Base-by-base conservation (phyloP, 208 protist genomes). In the Borovskyia barvae region DNA sequence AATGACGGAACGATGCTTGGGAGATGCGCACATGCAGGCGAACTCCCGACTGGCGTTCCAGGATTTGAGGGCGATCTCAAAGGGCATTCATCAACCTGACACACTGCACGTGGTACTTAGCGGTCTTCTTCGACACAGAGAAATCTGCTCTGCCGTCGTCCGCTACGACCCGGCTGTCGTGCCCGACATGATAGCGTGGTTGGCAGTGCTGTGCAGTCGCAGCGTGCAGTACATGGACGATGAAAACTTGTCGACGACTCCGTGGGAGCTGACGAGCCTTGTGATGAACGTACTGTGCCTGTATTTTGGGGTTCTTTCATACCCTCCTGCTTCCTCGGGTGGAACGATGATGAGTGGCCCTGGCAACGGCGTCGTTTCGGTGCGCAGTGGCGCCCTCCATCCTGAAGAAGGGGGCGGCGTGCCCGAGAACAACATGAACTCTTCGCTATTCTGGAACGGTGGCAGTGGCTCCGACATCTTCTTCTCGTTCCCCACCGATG, bases 71-170 rank as follows among this genome's bases (percentile, higher is more conserved):
- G 84, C 88, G 5, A 78, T 94, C 35, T 70, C 80, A 7, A 72
- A 80, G 20, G 88, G 85, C 29, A 72, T 76, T n/a, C 74, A 85
- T 33, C 84, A 88, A 46, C 66, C 75, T 3, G 75, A 89, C 52
- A 82, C 71, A 41, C 62, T 94, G 43, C 61, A 67, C 36, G 67
- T 77, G 43, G 42, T 85, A 19, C 54, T 94, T 5, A 75, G 85
- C 26, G 63, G 55, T 14, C 24, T 85, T n/a, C 47, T 82, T 26
- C 47, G 71, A 30, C 48, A 71, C 39, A 66, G 60, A 11, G 36
- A 56, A 14, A 49, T 70, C 17, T 53, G 89, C 25, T 30, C 46
- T 8, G 71, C 71, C 2, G 43, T 84, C 1, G 63, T 87, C 36
- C 43, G 47, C 33, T 48, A 49, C 46, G 53, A 72, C n/a, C 33